Evolutionary conservation across 2,329 filamentous ascomycete species (phyloP), one percentile per base, ranked within the genome.

Genomic region (Claviceps lovelessii): DNA sequence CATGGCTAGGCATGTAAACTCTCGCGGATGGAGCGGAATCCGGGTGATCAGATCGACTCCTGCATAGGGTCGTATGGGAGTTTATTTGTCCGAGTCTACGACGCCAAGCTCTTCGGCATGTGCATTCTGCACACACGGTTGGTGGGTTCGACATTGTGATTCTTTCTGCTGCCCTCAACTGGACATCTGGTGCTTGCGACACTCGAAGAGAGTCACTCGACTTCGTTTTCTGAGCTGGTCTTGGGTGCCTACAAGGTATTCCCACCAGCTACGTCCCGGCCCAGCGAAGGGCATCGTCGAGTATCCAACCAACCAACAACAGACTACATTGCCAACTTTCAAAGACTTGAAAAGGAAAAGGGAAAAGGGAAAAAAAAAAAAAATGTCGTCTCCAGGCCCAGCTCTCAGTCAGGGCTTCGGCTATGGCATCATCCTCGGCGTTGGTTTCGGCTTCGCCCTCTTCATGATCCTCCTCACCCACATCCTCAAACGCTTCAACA

Each of bases 401-500:
- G 70, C 77, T 35, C 66, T 79, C 17, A 70, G 70, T 59, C 80
- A 86, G 63, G 81, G 79, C 55, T 84, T 83, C 58, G 86, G 87
- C 63, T 90, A 90, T 77, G 86, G 85, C 63, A 83, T 90, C 60
- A 80, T 90, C 52, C 70, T 90, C 39, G 86, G 86, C 19, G 69
- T 90, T 17, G 86, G 87, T 23, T 81, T 86, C 62, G 76, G 79
- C 31, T 90, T 90, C 69, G 84, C 86, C 44, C 71, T 90, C 56
- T 81, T 84, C 57, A 88, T 87, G 84, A 86, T 86, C 62, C 70
- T 80, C 53, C 83, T 83, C n/a, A 88, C 84, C 1, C 84, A 83
- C 68, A 76, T 85, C 33, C 71, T 88, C 56, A 85, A 83, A 64
- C 73, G 81, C 65, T 80, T 70, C 61, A 72, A 71, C 61, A 67